Base-by-base conservation (phyloP, 106 monocot species). In the Agapanthus africanus region DNA sequence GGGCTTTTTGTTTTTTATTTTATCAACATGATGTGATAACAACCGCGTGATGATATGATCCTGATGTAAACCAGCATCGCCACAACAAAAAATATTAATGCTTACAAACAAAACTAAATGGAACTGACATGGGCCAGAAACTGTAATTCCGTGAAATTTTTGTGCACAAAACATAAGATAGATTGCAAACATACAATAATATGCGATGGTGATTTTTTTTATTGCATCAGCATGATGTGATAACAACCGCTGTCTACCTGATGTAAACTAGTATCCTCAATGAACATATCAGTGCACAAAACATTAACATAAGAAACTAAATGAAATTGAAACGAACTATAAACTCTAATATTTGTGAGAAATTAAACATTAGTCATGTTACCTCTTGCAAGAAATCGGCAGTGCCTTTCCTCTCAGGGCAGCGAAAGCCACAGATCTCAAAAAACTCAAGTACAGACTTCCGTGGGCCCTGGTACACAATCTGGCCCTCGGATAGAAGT, bases 341-440 rank as follows among this genome's bases (percentile, higher is more conserved):
- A n/a, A n/a, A n/a, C n/a, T n/a, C n/a, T n/a, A n/a, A n/a, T n/a
- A n/a, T n/a, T n/a, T n/a, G n/a, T n/a, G n/a, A n/a, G n/a, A n/a
- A n/a, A n/a, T n/a, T n/a, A n/a, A n/a, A n/a, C n/a, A n/a, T n/a
- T n/a, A n/a, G 11, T 25, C 18, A 23, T 26, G 18, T 32, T 71
- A 92, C 92, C 83, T 93, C 93, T 71, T 93, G 93, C 33, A 93
- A 67, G 68, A 93, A 93, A 59, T 93, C 93, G 11, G 89, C 93
- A 16, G 77, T 71, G 49, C 93, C 89, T 66, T 93, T 93, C 38
- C 93, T 70, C 19, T 93, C 86, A 7, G 93, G 93, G 70, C 93
- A 93, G 22, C 40, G 52, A 71, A 93, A 93, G 44, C 89, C 93
- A 14, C 79, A 83, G 44, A 60, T 47, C 70, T 82, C 77, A 47